A percentile compares a stretch with the other conserved stretches of the same genome.
Conservation (phyloP, 176 grass and related monocot species). For the Carex myosuroides region DNA sequence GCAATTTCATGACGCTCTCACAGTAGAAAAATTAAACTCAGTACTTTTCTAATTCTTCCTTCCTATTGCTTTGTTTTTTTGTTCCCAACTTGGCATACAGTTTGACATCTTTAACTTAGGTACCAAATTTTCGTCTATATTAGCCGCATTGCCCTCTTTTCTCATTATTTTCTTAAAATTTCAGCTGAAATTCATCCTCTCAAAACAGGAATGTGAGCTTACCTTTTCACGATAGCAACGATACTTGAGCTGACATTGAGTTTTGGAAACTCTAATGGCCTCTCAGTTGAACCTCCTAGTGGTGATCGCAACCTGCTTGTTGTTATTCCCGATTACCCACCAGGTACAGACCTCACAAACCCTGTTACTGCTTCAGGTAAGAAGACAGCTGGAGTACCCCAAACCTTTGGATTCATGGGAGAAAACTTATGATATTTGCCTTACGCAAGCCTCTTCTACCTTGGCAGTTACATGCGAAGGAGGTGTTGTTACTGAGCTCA, state of each 20-base stretch:
- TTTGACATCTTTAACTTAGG: neutral
- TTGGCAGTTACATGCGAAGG: slow-evolving; percentile 50
- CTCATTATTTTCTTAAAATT: neutral
- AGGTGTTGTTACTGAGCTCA: slow-evolving; percentile 50
- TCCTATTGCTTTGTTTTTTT: neutral
- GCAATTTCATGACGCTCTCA: neutral
- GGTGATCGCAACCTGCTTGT: slow-evolving; percentile 43
- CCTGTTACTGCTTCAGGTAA: slow-evolving; percentile 65
- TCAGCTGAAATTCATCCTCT: neutral
- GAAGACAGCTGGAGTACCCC: slow-evolving; percentile 80
- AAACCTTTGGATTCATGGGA: slow-evolving; percentile 61
- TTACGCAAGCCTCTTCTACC: slow-evolving; percentile 29
- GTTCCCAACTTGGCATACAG: neutral
- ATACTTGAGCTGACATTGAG: neutral
- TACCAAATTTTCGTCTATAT: neutral
- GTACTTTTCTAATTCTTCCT: neutral
- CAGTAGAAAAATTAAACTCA: neutral
- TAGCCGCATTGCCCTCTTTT: slow-evolving; percentile 13
- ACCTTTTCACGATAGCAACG: neutral
- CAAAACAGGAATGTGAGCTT: slow-evolving; percentile 12
- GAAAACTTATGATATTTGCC: slow-evolving; percentile 48
- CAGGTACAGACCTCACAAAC: slow-evolving; percentile 59
- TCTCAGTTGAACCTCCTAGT: slow-evolving; percentile 24
- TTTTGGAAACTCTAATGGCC: slow-evolving; percentile 34
- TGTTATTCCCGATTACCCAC: slow-evolving; percentile 39